Evolutionary conservation across 805 yeast genomes (phyloP).

Genomic region (Priceomyces carsonii): DNA sequence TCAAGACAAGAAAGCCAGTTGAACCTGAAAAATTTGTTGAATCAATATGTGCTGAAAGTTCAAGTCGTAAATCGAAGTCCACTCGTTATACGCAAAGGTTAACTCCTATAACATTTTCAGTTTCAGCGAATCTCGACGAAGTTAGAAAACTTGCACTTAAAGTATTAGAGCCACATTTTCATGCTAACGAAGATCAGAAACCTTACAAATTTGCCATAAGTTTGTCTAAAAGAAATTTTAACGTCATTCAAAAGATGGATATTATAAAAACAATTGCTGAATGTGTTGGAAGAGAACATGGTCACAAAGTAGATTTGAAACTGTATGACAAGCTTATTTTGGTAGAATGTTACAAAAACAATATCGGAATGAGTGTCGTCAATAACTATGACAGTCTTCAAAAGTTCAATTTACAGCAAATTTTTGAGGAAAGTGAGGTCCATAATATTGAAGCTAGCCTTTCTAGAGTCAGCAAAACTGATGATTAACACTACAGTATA

Average conservation of each 20-base stretch:
- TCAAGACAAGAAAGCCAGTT: slow-evolving; percentile 77
- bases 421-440: slow-evolving; percentile 51
- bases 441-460: not conserved
- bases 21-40: slow-evolving; percentile 74
- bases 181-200: slow-evolving; percentile 39
- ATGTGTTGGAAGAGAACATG: slow-evolving; percentile 65
- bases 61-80: slow-evolving; percentile 50
- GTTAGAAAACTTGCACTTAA: slow-evolving; percentile 56
- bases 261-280: slow-evolving; percentile 73
- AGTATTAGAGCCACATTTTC: slow-evolving; percentile 72
- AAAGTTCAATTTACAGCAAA: slow-evolving; percentile 80
- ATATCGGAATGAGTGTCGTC: slow-evolving; percentile 85
- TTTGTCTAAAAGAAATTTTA: slow-evolving; percentile 76
- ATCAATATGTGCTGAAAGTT: slow-evolving; percentile 61
- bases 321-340: slow-evolving; percentile 74
- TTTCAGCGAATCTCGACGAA: slow-evolving; percentile 70
- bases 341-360: slow-evolving; percentile 86
- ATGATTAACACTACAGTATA: too few species aligned
- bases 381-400: slow-evolving; percentile 60
- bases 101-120: slow-evolving; percentile 77
- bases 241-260: slow-evolving; percentile 66
- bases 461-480: not conserved
- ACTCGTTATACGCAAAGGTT: slow-evolving; percentile 77
- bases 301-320: slow-evolving; percentile 80
- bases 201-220: slow-evolving; percentile 74